Percentiles rank a stretch among this genome's conserved stretches.
Evolutionary conservation across 2,329 filamentous ascomycete genomes (phyloP).

Genomic region (Penicillium sp.): DNA sequence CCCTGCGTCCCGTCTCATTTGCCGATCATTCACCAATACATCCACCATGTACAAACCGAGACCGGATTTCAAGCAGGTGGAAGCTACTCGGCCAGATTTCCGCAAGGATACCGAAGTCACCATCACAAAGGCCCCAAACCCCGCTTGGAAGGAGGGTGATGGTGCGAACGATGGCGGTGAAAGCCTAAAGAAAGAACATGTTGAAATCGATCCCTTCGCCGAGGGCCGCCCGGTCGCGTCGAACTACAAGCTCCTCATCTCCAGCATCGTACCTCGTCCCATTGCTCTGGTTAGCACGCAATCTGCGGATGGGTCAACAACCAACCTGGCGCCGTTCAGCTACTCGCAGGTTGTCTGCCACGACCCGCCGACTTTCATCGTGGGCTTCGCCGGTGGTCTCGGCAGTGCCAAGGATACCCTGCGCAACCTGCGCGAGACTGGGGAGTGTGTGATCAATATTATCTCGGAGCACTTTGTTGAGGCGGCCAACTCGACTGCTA

Average conservation of each 20-base stretch:
- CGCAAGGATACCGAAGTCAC: conserved; percentile 33
- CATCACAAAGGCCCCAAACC: conserved; percentile 44
- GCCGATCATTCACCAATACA: conserved; percentile 21
- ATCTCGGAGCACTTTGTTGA: conserved; percentile 82
- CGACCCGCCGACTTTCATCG: conserved; percentile 80
- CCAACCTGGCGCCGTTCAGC: conserved; percentile 83
- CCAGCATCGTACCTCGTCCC: conserved; percentile 77
- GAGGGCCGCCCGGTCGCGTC: conserved; percentile 64
- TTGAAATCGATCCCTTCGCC: conserved; percentile 79
- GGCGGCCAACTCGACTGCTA: conserved; percentile 77
- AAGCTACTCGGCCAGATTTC: conserved; percentile 47
- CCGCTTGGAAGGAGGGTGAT: conserved; percentile 44
- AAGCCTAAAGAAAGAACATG: conserved; percentile 59
- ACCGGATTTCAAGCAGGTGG: conserved; percentile 39
- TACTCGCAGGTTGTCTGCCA: conserved; percentile 84
- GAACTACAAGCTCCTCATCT: conserved; percentile 94
- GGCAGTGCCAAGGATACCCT: conserved; percentile 75
- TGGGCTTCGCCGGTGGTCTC: conserved; percentile 60
- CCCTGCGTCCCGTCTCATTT: neutral
- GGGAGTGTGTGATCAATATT: conserved; percentile 84
- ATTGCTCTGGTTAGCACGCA: conserved; percentile 66
- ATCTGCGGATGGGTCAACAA: conserved; percentile 61
- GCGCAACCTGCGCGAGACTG: conserved; percentile 68
- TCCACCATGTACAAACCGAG: conserved; percentile 25
- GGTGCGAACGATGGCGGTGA: conserved; percentile 49